phyloP scores from a whole-genome alignment of 768 basidiomycete species.

The Macrolepiota fuliginosa region DNA sequence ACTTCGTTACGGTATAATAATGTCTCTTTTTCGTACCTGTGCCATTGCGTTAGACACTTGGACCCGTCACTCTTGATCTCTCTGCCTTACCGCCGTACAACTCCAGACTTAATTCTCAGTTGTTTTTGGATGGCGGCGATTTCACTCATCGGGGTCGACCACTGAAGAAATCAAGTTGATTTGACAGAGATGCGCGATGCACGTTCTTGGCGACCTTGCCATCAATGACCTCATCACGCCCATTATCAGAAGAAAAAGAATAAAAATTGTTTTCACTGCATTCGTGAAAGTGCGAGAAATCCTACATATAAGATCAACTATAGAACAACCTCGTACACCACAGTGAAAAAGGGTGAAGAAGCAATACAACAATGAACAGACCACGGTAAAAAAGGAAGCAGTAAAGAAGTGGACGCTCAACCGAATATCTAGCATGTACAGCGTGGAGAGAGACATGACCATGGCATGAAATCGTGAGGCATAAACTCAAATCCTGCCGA shows the following conservation, averaged over 20 bases:
- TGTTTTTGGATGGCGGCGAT: slow-evolving; percentile 52
- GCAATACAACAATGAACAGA: slow-evolving; percentile 7
- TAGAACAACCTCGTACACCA: slow-evolving; percentile 37
- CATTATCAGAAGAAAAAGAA: neutral
- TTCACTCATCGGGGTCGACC: slow-evolving; percentile 43
- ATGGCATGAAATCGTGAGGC: slow-evolving; percentile 7
- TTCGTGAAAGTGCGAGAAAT: slow-evolving; percentile 7
- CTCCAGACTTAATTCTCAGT: slow-evolving; percentile 75
- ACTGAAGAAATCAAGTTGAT: neutral
- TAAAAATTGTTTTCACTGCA: slow-evolving; percentile 12
- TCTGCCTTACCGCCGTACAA: slow-evolving; percentile 53
- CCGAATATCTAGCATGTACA: slow-evolving; percentile 3
- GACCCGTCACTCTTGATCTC: neutral
- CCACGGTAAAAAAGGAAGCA: neutral
- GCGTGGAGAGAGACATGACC: slow-evolving; percentile 8
- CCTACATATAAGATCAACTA: slow-evolving; percentile 8
- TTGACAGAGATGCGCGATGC: neutral
- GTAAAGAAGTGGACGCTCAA: slow-evolving; percentile 7
- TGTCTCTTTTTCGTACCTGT: slow-evolving; percentile 69
- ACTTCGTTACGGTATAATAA: slow-evolving; percentile 65
- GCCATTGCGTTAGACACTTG: neutral
- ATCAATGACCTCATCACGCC: slow-evolving; percentile 5
- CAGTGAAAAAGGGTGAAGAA: slow-evolving; percentile 27
- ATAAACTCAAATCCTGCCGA: neutral
- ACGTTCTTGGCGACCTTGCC: neutral